Percentiles rank a stretch among this genome's conserved stretches.
Evolutionary conservation across 2,329 filamentous ascomycete genomes (phyloP).

Genomic region (Sarocladium kiliense): DNA sequence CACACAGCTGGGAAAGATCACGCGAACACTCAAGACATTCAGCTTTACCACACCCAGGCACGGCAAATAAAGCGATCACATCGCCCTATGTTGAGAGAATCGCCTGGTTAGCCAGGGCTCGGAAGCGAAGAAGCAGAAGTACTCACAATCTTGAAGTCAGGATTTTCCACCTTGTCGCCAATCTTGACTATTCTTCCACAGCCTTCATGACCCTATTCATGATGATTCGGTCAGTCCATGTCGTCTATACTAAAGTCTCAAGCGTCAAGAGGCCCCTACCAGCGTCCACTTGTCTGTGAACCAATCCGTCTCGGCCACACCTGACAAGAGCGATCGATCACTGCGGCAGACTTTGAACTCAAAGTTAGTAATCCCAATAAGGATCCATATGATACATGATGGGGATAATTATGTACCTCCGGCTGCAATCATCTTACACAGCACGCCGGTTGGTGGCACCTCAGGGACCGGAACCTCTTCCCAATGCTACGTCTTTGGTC

Average conservation of each 20-base stretch:
- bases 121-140: neutral
- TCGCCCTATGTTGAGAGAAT: neutral
- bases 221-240: neutral
- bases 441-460: neutral
- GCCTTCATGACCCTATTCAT: neutral
- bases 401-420: constrained; percentile 5
- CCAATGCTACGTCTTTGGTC: neutral
- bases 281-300: constrained; percentile 4
- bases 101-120: neutral
- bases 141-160: constrained; percentile 5
- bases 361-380: too few relatives aligned
- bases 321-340: neutral
- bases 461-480: constrained; percentile 2
- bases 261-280: neutral
- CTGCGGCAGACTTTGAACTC: neutral
- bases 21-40: constrained; percentile 29
- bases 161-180: constrained; percentile 1
- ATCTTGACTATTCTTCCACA: constrained; percentile 2
- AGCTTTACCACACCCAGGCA: neutral
- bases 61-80: neutral
- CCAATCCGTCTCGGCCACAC: neutral
- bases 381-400: too few relatives aligned
- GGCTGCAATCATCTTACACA: constrained; percentile 5
- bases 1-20: constrained; percentile 31
- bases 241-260: neutral